Evolutionary conservation across 2,329 filamentous ascomycete genomes (phyloP).

Genomic region (Diaporthe ampelina): DNA sequence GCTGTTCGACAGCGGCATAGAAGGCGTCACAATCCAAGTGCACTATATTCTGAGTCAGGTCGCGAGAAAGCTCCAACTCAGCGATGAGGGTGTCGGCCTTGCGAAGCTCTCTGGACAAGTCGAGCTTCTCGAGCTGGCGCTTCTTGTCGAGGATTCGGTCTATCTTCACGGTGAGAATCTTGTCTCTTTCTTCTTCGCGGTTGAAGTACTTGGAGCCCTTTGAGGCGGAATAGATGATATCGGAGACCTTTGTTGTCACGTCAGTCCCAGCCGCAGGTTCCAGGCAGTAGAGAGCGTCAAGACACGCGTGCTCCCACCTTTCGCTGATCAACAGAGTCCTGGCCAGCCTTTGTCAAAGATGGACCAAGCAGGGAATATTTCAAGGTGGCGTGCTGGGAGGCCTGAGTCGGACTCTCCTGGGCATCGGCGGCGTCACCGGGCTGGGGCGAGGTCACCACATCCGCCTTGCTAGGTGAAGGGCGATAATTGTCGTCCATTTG

Average conservation of each 20-base stretch:
- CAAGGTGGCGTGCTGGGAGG: constrained; percentile 68
- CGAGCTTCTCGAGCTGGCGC: constrained; percentile 78
- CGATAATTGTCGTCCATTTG: neutral
- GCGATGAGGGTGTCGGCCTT: constrained; percentile 85
- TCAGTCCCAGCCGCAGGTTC: neutral
- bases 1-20: constrained; percentile 92
- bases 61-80: constrained; percentile 82
- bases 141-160: constrained; percentile 83
- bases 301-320: constrained; percentile 66
- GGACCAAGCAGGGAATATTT: constrained; percentile 93
- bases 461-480: constrained; percentile 4
- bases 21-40: constrained; percentile 99
- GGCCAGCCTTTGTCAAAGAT: constrained; percentile 92
- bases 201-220: constrained; percentile 98
- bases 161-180: constrained; percentile 87
- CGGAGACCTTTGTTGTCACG: constrained; percentile 78
- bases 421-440: neutral
- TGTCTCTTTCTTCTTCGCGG: constrained; percentile 87
- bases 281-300: neutral
- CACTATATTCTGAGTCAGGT: constrained; percentile 87
- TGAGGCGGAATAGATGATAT: constrained; percentile 96
- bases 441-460: neutral
- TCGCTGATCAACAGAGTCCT: constrained; percentile 91
- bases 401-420: neutral
- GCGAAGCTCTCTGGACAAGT: constrained; percentile 80